Conservation (phyloP, 495 filamentous ascomycete species). For the Corynascus novoguineensis region DNA sequence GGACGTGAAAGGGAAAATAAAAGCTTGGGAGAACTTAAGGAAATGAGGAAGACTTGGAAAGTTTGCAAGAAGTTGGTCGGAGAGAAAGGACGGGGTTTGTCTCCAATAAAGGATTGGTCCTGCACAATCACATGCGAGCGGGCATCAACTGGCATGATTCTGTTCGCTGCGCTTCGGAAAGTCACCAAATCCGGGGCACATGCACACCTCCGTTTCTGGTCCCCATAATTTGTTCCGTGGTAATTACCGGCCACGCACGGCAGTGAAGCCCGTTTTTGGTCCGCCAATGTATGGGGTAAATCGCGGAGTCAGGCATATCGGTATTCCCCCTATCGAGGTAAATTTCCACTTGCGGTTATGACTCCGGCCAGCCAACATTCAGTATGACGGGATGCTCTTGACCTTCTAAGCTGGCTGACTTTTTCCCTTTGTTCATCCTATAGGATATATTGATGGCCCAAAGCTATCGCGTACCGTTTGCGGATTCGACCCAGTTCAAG, state of each 20-base stretch:
- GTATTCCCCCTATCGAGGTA: background rate
- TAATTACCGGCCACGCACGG: conserved; percentile 9
- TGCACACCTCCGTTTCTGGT: background rate
- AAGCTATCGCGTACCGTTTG: background rate
- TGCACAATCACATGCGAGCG: conserved; percentile 19
- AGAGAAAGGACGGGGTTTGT: background rate
- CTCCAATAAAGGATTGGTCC: conserved; percentile 14
- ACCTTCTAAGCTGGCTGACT: no score
- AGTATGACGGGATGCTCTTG: no score
- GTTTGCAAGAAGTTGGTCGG: background rate
- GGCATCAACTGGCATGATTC: background rate
- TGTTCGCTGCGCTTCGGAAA: background rate
- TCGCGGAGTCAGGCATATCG: background rate
- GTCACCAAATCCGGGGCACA: conserved; percentile 11
- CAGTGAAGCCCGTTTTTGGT: conserved; percentile 5
- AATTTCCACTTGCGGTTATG: background rate
- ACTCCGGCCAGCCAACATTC: background rate
- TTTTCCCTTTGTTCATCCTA: no score
- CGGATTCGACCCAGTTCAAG: no score
- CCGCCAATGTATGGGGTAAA: conserved; percentile 1
- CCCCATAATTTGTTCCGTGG: background rate
- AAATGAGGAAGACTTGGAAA: background rate
- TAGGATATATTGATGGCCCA: background rate
- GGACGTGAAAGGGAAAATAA: background rate
- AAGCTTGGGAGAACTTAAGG: background rate